A percentile compares a stretch with the other conserved stretches of the same genome.
Conservation (phyloP, 148 eudicot species). For the Fagopyrum homotropicum region DNA sequence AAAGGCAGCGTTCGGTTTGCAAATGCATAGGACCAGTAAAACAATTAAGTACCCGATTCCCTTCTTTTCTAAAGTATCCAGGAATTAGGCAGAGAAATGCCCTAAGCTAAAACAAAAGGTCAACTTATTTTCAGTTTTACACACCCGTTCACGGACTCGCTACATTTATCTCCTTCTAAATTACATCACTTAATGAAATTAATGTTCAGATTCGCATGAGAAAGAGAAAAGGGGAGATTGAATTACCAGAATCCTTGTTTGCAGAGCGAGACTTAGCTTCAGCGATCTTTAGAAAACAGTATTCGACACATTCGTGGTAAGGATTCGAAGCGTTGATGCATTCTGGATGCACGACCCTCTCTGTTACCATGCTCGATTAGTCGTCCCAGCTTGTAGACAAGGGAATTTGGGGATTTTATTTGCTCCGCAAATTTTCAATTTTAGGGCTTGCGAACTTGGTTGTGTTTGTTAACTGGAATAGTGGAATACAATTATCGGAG, state of each 20-base stretch:
- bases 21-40: not conserved
- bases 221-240: not conserved
- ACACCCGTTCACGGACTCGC: not conserved
- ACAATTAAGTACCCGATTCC: not conserved
- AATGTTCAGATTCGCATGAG: not conserved
- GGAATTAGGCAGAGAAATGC: not conserved
- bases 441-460: conserved; percentile 6
- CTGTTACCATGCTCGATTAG: conserved; percentile 33
- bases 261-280: conserved; percentile 44
- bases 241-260: conserved; percentile 28
- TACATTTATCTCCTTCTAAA: not conserved
- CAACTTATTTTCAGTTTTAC: not conserved
- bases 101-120: not conserved
- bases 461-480: too few relatives aligned
- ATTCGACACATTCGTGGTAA: conserved; percentile 78
- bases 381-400: not conserved
- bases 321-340: conserved; percentile 86
- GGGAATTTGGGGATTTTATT: not conserved
- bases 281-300: conserved; percentile 71
- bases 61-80: not conserved
- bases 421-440: not conserved
- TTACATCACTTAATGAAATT: not conserved
- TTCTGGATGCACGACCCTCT: conserved; percentile 77
- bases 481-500: not conserved
- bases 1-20: not conserved